Evolutionary conservation across 306 rosid genomes (phyloP), one percentile per base, ranked within the genome.

Genomic region (Sicyos baderoa): DNA sequence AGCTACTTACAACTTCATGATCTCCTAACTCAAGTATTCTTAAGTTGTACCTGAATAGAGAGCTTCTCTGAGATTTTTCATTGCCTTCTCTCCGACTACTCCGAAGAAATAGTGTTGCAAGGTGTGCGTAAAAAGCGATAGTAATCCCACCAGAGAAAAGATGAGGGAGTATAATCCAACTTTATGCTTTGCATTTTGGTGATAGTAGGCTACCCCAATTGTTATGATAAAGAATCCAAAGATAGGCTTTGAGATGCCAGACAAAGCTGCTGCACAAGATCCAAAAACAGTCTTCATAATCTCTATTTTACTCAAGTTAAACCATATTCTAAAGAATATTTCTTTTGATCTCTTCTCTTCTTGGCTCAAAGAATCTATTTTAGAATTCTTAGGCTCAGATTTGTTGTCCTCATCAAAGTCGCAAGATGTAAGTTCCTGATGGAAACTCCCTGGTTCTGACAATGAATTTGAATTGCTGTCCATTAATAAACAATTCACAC

Each of bases 81-180:
- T 88, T 78, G 97, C 91, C 76, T 85, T 88, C 80, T 91, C 96
- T 75, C 97, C 97, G 49, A 91, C 78, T n/a, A 84, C 72, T 65
- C 97, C 96, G 71, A 86, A 88, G 74, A 86, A 82, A 86, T 83
- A 91, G 74, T 91, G 97, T 74, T 88, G 97, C 85, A 88, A 35
- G 71, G 94, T 88, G 73, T 86, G 79, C 35, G 89, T 88, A 72
- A 86, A 86, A 50, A 91, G 66, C 73, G 96, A 86, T 68, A 91
- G 82, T 63, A 91, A 29, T 65, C 94, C 97, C 71, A 91, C 67
- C 37, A 62, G 66, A 32, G 85, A 77, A 68, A 91, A 91, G 61
- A 78, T 29, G 49, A 83, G 77, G 54, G 97, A 85, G 79, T 56
- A 91, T 42, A 40, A 9, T 54, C 83, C 93, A 62, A 91, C 97